Conservation (phyloP, 2,329 filamentous ascomycete species). For the Cryoendolithus antarcticus region DNA sequence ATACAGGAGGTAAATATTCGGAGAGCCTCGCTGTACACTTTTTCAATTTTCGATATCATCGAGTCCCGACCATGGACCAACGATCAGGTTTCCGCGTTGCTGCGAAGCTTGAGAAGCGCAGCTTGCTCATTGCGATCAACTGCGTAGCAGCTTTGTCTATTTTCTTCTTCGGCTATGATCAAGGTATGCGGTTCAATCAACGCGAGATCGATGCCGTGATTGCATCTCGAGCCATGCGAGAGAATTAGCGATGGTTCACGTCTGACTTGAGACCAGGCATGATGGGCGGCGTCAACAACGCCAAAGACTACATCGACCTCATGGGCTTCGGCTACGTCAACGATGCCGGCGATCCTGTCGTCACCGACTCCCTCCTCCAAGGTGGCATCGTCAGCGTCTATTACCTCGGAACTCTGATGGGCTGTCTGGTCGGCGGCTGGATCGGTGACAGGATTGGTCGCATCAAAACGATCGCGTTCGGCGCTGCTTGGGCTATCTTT, state of each 20-base stretch:
- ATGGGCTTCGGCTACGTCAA: conserved; percentile 53
- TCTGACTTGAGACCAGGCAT: conserved; percentile 18
- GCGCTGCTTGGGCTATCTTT: conserved; percentile 30
- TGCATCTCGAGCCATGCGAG: no score
- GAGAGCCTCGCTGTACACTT: no score
- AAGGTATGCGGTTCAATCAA: conserved; percentile 36
- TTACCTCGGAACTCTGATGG: conserved; percentile 52
- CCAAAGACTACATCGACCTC: conserved; percentile 49
- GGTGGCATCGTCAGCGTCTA: conserved; percentile 46
- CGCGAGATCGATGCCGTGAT: no score
- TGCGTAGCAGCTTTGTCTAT: conserved; percentile 52
- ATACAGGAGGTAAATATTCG: no score
- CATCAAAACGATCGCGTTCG: conserved; percentile 51
- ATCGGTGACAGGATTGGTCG: conserved; percentile 51
- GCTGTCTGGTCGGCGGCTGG: conserved; percentile 50
- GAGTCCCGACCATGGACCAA: no score
- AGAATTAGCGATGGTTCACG: no score
- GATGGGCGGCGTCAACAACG: conserved; percentile 54
- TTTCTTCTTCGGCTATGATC: conserved; percentile 50
- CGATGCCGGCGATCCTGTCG: conserved; percentile 32
- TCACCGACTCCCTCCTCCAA: conserved; percentile 48
- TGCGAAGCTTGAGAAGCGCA: conserved; percentile 37
- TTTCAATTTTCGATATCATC: no score
- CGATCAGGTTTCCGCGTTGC: no score
- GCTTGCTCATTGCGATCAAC: conserved; percentile 50